Percentiles rank a stretch among this genome's conserved stretches.
Conservation (phyloP, 2,329 filamentous ascomycete genomes). For the Microdochium bolleyi region DNA sequence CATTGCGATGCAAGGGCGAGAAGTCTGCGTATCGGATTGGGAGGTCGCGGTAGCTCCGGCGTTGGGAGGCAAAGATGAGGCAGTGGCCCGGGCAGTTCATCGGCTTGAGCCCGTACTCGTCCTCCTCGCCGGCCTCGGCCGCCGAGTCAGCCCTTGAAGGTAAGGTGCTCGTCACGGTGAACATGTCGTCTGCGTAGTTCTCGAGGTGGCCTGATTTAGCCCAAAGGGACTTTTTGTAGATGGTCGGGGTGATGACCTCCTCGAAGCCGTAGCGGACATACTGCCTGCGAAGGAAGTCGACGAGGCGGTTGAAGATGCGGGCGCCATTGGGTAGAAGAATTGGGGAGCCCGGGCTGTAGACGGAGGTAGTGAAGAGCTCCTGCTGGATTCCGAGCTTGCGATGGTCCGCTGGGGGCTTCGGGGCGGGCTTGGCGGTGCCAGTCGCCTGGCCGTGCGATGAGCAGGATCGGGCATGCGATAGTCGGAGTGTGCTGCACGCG, state of each 20-base stretch:
- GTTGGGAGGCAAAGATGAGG: slow-evolving; percentile 75
- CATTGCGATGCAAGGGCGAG: slow-evolving; percentile 90
- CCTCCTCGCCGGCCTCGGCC: slow-evolving; percentile 15
- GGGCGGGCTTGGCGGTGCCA: slow-evolving; percentile 9
- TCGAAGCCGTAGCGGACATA: slow-evolving; percentile 81
- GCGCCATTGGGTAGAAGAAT: slow-evolving; percentile 78
- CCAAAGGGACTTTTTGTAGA: slow-evolving; percentile 86
- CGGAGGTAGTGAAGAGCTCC: slow-evolving; percentile 70
- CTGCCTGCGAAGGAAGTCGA: slow-evolving; percentile 74
- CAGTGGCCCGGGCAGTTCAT: slow-evolving; percentile 99
- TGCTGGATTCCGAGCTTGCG: slow-evolving; percentile 56
- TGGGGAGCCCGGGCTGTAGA: slow-evolving; percentile 78
- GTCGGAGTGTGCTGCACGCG: background rate
- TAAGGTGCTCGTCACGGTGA: slow-evolving; percentile 60
- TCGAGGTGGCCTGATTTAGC: slow-evolving; percentile 79
- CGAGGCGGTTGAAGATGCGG: slow-evolving; percentile 75
- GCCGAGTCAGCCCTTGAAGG: slow-evolving; percentile 24
- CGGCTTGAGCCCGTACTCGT: slow-evolving; percentile 65
- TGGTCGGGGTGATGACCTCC: slow-evolving; percentile 82
- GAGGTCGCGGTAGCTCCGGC: slow-evolving; percentile 81
- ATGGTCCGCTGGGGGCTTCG: slow-evolving; percentile 38
- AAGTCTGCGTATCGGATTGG: slow-evolving; percentile 94
- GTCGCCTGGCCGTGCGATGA: slow-evolving; percentile 15
- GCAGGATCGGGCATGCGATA: slow-evolving; percentile 9
- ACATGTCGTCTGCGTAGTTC: slow-evolving; percentile 91